Evolutionary conservation across 1,139 yeast species (phyloP).

Genomic region (Magnusiomyces tetraspermus): DNA sequence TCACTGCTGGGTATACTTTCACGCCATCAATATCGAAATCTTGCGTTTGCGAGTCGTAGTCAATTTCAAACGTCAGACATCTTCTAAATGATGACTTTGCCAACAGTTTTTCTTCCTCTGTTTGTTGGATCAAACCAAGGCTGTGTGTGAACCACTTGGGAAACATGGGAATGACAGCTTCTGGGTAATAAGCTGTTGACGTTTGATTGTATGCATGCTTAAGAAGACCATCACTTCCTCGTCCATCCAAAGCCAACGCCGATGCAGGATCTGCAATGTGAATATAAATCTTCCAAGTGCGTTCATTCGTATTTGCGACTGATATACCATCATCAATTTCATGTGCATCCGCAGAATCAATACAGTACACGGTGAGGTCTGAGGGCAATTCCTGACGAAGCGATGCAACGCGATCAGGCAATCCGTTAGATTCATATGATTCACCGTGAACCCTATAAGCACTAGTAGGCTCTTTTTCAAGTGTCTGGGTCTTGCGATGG

Average conservation of each 20-base stretch:
- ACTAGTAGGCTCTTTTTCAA: conserved; percentile 1
- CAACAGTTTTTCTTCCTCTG: conserved; percentile 25
- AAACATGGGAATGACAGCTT: conserved; percentile 57
- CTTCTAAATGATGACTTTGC: conserved; percentile 35
- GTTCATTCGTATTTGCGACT: conserved; percentile 35
- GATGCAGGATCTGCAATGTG: conserved; percentile 84
- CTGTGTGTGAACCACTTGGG: conserved; percentile 50
- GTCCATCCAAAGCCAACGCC: conserved; percentile 44
- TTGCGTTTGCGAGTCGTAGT: conserved; percentile 30
- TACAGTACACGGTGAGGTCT: conserved; percentile 60
- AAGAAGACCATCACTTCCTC: conserved; percentile 33
- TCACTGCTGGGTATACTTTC: conserved; percentile 31
- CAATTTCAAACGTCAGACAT: conserved; percentile 41
- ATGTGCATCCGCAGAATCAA: conserved; percentile 70
- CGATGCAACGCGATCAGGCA: conserved; percentile 14
- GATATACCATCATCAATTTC: conserved; percentile 95
- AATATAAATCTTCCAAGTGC: conserved; percentile 43
- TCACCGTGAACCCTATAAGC: not conserved
- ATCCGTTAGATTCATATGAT: not conserved
- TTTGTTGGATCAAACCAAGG: conserved; percentile 38
- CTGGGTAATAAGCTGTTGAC: conserved; percentile 69
- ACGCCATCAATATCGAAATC: conserved; percentile 20
- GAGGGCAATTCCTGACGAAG: conserved; percentile 33
- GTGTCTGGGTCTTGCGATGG: conserved; percentile 2
- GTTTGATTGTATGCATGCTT: conserved; percentile 52